Evolutionary conservation across 2,329 filamentous ascomycete genomes (phyloP), one percentile per base, ranked within the genome.

Genomic region (Talaromyces atroroseus): DNA sequence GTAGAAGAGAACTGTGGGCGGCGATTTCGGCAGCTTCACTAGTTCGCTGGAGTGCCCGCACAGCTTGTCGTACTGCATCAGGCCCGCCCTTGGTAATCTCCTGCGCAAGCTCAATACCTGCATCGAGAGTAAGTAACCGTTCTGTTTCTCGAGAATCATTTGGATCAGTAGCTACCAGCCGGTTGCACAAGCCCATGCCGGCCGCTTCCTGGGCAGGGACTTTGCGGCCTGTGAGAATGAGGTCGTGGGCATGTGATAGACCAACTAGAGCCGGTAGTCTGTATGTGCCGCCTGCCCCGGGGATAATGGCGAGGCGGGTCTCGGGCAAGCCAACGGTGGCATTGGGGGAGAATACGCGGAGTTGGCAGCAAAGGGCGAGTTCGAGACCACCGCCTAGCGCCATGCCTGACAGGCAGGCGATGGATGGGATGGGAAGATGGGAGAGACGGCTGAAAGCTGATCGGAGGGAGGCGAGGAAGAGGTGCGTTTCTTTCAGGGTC

Each of bases 371-470:
- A 18, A 56, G 53, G 16, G 53, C 40, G 12, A 56, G 46, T 65
- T 67, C 57, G 61, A 65, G 47, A 60, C 60, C 10, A 18, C 64
- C 26, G 59, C 60, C 11, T 61, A 67, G 53, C 59, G 65, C 47
- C 63, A 65, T 54, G 52, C 59, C 36, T n/a, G 53, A 56, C n/a
- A 56, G 46, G 26, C 53, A 56, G 26, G 53, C 53, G 24, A 56
- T 56, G 14, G 53, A 49, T n/a, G 45, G 53, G 46, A 56, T 42
- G 18, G 53, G 53, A 34, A 56, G 53, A 7, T 26, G n/a, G 46
- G 44, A 40, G 23, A 56, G 46, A 10, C 40, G 23, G n/a, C 24
- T 38, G 53, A 56, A 56, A 21, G 48, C 34, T 7, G 18, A n/a
- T 34, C 53, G 53, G 7, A 56, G 46, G 18, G 32, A 26, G 3